Evolutionary conservation across 2,329 filamentous ascomycete genomes (phyloP).

Genomic region (Beauveria medogensis): DNA sequence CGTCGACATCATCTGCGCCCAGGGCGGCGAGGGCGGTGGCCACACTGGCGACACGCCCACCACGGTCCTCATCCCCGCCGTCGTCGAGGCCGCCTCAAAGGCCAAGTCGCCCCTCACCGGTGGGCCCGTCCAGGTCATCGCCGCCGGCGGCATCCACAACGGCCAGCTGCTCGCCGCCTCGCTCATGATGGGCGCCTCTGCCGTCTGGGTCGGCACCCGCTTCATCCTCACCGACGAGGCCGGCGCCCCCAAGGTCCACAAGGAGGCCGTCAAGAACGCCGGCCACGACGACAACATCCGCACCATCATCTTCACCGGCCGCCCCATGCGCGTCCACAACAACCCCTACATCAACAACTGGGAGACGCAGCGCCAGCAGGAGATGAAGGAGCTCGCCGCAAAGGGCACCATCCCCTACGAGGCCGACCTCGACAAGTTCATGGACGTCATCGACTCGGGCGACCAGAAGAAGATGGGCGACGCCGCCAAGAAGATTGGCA

Average conservation of each 20-base stretch:
- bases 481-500: conserved; percentile 46
- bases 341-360: conserved; percentile 94
- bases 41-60: conserved; percentile 94
- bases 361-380: conserved; percentile 81
- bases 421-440: conserved; percentile 80
- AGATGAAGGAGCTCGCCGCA: conserved; percentile 86
- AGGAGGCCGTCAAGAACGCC: conserved; percentile 87
- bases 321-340: conserved; percentile 84
- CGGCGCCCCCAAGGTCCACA: conserved; percentile 85
- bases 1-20: conserved; percentile 94
- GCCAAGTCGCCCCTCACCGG: conserved; percentile 83
- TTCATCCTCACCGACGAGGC: conserved; percentile 94
- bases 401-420: conserved; percentile 93
- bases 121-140: conserved; percentile 80
- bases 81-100: conserved; percentile 72
- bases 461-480: conserved; percentile 46
- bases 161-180: conserved; percentile 83
- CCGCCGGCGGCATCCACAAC: conserved; percentile 90
- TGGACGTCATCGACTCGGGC: conserved; percentile 51
- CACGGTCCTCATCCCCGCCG: conserved; percentile 83
- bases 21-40: conserved; percentile 94
- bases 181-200: conserved; percentile 84
- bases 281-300: conserved; percentile 93
- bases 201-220: conserved; percentile 93
- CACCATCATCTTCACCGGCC: conserved; percentile 97